Percentiles rank a stretch among this genome's conserved stretches.
These are phyloP conservation scores for Cyclanthera cordifolia DNA, from an alignment of 306 rosid genomes.

Conservation along the genomic window DNA sequence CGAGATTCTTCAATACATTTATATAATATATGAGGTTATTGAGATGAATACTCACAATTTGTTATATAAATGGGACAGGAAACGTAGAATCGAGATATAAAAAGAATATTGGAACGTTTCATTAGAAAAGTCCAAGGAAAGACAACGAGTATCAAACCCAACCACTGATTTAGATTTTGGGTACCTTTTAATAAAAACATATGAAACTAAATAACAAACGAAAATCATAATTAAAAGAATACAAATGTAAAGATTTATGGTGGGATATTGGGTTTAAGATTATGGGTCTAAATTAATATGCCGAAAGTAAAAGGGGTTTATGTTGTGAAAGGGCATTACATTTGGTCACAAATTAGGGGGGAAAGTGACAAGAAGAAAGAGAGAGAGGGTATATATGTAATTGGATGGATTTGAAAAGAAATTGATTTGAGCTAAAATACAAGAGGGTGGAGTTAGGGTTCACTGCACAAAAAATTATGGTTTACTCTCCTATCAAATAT, in stretches of 20 bases:
- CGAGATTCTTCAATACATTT: too few species aligned
- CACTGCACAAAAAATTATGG: not conserved
- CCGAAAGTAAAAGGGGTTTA: not conserved
- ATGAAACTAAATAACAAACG: too few species aligned
- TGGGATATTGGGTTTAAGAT: not conserved
- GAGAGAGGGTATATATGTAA: not conserved
- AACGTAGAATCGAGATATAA: too few species aligned
- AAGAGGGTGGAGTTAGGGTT: not conserved
- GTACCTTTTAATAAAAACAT: not conserved
- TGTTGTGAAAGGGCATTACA: slow-evolving; percentile 1
- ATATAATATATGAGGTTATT: too few species aligned
- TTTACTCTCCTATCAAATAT: too few species aligned
- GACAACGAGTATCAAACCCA: not conserved
- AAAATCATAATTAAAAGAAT: too few species aligned
- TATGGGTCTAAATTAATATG: not conserved
- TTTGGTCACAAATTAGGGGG: slow-evolving; percentile 3
- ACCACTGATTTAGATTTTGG: not conserved
- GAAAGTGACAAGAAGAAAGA: not conserved
- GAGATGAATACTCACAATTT: too few species aligned
- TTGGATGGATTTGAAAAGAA: not conserved
- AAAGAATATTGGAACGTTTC: not conserved
- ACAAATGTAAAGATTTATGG: not conserved
- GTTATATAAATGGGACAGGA: too few species aligned
- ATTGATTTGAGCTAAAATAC: not conserved
- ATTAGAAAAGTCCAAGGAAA: not conserved